Conservation (phyloP, 305 asterid species). For the Plantago rigida region DNA sequence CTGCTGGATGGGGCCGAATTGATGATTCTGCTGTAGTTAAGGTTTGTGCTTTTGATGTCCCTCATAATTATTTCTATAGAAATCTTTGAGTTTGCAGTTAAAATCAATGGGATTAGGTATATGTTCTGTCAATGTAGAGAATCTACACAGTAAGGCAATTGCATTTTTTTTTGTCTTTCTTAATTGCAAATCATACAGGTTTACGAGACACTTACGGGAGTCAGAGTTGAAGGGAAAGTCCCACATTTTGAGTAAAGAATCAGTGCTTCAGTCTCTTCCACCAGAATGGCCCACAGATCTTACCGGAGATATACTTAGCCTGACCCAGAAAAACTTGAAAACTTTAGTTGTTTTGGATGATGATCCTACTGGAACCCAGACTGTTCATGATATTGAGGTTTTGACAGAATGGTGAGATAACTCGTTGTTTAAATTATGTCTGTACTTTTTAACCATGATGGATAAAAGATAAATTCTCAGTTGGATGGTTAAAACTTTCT, state of each 20-base stretch:
- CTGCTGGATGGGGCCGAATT: conserved; percentile 97
- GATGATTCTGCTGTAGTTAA: conserved; percentile 94
- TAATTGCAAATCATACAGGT: conserved; percentile 45
- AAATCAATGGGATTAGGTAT: conserved; percentile 10
- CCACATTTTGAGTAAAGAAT: conserved; percentile 57
- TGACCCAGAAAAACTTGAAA: conserved; percentile 52
- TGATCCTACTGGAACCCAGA: conserved; percentile 99
- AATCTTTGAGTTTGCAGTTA: conserved; percentile 13
- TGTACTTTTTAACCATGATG: conserved; percentile 4
- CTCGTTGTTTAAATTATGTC: conserved; percentile 1
- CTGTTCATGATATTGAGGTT: conserved; percentile 86
- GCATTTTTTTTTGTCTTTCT: conserved; percentile 18
- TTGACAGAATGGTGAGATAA: conserved; percentile 86
- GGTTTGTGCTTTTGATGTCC: conserved; percentile 41
- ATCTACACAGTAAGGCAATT: conserved; percentile 7
- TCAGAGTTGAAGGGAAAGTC: conserved; percentile 76
- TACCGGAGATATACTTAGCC: conserved; percentile 49
- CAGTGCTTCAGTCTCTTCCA: conserved; percentile 68
- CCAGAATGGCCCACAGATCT: conserved; percentile 76
- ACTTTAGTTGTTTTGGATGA: conserved; percentile 91
- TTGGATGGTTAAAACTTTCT: background rate
- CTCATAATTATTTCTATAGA: conserved; percentile 4
- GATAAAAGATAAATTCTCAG: conserved; percentile 6
- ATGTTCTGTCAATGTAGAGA: background rate
- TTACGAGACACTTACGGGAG: conserved; percentile 88